Evolutionary conservation across 305 asterid species (phyloP).

Genomic region (Striga hermonthica): DNA sequence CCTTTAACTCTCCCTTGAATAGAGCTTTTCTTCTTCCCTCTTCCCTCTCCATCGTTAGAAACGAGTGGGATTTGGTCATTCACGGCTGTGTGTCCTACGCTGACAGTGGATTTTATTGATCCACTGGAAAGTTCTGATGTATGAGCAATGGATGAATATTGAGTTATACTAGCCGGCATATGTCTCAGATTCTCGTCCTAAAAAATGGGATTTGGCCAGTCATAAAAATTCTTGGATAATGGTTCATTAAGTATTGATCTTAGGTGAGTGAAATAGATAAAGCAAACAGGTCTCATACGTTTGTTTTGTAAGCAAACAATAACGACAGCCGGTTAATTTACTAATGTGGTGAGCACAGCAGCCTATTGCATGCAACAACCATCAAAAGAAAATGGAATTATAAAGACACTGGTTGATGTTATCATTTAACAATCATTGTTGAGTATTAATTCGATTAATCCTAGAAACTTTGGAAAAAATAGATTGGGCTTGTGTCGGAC

Average conservation of each 20-base stretch:
- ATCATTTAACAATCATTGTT: background rate
- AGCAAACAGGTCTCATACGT: background rate
- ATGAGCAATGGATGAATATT: constrained; percentile 37
- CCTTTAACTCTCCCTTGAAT: constrained; percentile 75
- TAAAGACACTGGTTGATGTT: background rate
- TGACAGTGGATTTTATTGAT: constrained; percentile 2
- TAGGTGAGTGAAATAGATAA: background rate
- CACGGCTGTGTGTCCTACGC: constrained; percentile 24
- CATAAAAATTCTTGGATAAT: constrained; percentile 7
- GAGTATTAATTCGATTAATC: background rate
- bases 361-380: too few relatives aligned
- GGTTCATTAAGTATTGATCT: background rate
- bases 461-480: background rate
- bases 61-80: constrained; percentile 38
- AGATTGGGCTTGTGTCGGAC: background rate
- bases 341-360: background rate
- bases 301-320: background rate
- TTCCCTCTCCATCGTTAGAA: constrained; percentile 40
- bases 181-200: constrained; percentile 40
- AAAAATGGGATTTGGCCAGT: constrained; percentile 23
- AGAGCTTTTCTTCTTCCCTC: constrained; percentile 52
- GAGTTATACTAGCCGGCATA: constrained; percentile 32
- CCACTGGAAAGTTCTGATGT: constrained; percentile 30
- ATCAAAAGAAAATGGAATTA: too few relatives aligned
- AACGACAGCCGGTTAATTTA: too few relatives aligned